These are phyloP conservation scores for Podila minutissima DNA, from an alignment of 192 early-diverging fungal genomes.

Conservation along the genomic window DNA sequence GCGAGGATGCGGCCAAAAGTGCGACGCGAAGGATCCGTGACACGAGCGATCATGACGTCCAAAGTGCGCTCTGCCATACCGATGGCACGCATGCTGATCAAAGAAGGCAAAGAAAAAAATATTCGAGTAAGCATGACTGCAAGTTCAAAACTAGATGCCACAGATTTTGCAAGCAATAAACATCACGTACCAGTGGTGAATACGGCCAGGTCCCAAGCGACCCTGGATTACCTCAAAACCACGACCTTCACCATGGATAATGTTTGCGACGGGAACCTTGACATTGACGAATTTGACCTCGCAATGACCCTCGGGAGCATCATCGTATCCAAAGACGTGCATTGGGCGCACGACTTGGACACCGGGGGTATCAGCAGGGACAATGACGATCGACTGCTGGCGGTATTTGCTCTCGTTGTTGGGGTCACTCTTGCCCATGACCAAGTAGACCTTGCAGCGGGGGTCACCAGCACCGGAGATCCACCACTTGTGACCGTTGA, in stretches of 20 bases:
- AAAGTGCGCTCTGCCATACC: conserved; percentile 94
- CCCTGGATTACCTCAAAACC: conserved; percentile 99
- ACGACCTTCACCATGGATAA: conserved; percentile 95
- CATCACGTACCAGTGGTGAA: conserved; percentile 86
- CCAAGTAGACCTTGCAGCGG: conserved; percentile 87
- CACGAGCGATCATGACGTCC: conserved; percentile 84
- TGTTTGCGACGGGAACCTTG: conserved; percentile 85
- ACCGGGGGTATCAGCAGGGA: conserved; percentile 86
- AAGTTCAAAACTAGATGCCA: background rate
- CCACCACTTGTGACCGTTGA: conserved; percentile 97
- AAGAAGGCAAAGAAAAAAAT: background rate
- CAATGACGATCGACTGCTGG: conserved; percentile 92
- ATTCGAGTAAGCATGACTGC: background rate
- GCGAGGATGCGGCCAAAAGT: conserved; percentile 91
- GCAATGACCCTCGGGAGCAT: conserved; percentile 96
- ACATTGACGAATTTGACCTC: conserved; percentile 94
- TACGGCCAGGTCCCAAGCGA: conserved; percentile 94
- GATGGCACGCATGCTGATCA: conserved; percentile 84
- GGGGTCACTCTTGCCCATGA: conserved; percentile 91
- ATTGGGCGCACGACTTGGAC: conserved; percentile 86
- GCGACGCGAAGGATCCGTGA: conserved; percentile 78
- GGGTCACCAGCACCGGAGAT: conserved; percentile 98
- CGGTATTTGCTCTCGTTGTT: conserved; percentile 72
- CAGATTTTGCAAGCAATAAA: background rate
- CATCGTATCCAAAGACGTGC: conserved; percentile 93